A percentile compares a stretch with the other conserved stretches of the same genome.
Evolutionary conservation across 805 yeast species (phyloP).

Genomic region (Candida cerambycidarum): DNA sequence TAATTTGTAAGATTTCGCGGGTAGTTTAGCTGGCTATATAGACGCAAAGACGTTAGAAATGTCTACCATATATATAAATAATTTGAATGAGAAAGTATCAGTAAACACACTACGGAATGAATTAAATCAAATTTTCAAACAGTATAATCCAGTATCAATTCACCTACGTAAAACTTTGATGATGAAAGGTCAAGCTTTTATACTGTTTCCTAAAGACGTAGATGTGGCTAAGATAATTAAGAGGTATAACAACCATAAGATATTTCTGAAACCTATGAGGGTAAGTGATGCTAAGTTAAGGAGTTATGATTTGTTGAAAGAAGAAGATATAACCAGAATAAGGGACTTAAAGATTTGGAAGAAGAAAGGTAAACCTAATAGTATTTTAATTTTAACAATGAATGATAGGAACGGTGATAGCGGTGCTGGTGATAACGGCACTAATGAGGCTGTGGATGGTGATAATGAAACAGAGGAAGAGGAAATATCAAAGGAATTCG

Average conservation of each 20-base stretch:
- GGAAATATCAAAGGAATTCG: conserved; percentile 38
- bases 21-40: background rate
- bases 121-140: conserved; percentile 42
- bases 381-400: conserved; percentile 10
- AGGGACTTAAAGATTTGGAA: conserved; percentile 19
- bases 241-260: conserved; percentile 35
- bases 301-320: conserved; percentile 17
- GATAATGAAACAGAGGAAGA: conserved; percentile 8
- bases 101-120: conserved; percentile 47
- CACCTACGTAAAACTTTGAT: conserved; percentile 59
- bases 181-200: conserved; percentile 82
- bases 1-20: background rate
- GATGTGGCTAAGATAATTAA: conserved; percentile 40
- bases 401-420: conserved; percentile 5
- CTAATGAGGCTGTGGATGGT: background rate
- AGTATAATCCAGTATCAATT: conserved; percentile 37
- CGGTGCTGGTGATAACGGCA: background rate
- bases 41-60: conserved; percentile 2
- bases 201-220: conserved; percentile 48
- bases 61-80: conserved; percentile 60
- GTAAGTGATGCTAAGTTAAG: conserved; percentile 10
- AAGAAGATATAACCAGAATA: conserved; percentile 21
- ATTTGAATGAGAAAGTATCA: conserved; percentile 69
- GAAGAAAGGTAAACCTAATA: conserved; percentile 10
- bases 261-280: conserved; percentile 36